Base-by-base conservation (phyloP, 2,329 filamentous ascomycete species). In the Onygena corvina region DNA sequence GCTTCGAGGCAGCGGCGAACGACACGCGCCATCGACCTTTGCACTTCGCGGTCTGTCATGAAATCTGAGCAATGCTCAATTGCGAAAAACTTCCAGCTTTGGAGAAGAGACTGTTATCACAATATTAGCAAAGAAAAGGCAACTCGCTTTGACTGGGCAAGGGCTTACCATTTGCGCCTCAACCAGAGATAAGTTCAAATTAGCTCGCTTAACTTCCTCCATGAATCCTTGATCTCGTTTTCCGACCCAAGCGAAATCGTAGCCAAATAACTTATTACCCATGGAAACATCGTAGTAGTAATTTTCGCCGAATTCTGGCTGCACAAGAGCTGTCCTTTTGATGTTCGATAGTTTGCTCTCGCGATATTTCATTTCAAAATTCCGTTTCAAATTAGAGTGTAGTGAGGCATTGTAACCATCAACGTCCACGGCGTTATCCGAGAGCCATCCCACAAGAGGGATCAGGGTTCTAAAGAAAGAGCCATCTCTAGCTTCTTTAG, bases 101-200 rank as follows among this genome's bases (percentile, higher is more conserved):
- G 81, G 55, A 95, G 83, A 14, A 98, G 77, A 36, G 80, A 77
- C 83, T 86, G 59, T 30, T 51, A 34, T 18, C 42, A 11, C 14
- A 48, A 27, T 12, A 31, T 38, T 18, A 27, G 25, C 47, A 1
- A 1, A 23, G 21, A 2, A 12, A 20, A 46, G 4, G 31, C n/a
- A 31, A 31, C 30, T 31, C 8, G 2, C 5, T n/a, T 23, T 16
- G 27, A 11, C 14, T 4, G 14, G 23, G 23, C n/a, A 23, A 16
- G 23, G 12, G 63, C 81, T 68, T 72, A 86, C 81, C 56, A 92
- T 82, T 69, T 98, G 88, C 20, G 90, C 86, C 64, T 96, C 88
- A 29, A 98, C 87, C 29, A 94, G 73, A 20, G 89, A 94, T 47
- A 98, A 66, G 64, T 98, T 96, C 54, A 84, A 71, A 64, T 98